Conservation (phyloP, 2,329 filamentous ascomycete species). For the Botrytis paeoniae region DNA sequence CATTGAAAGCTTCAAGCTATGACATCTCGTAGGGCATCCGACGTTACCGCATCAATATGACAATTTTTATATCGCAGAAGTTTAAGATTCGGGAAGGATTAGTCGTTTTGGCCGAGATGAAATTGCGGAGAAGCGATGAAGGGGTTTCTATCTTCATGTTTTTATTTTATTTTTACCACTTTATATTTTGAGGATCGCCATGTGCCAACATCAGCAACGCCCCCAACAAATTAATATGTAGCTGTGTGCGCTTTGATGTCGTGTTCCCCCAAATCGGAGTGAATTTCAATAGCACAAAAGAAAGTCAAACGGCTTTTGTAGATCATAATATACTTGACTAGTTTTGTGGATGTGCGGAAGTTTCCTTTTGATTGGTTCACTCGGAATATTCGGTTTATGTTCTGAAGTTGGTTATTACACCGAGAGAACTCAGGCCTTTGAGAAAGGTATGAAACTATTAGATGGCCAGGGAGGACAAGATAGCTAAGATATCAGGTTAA, state of each 20-base stretch:
- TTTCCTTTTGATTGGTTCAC: neutral
- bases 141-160: neutral
- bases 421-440: neutral
- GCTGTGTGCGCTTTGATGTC: slow-evolving; percentile 3
- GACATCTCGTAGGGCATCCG: neutral
- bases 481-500: neutral
- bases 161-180: neutral
- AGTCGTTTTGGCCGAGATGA: neutral
- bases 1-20: neutral
- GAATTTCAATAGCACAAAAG: neutral
- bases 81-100: neutral
- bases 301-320: slow-evolving; percentile 14
- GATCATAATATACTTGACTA: slow-evolving; percentile 15
- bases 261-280: slow-evolving; percentile 6
- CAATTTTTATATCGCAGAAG: neutral
- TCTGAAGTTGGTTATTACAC: neutral
- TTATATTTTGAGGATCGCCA: neutral
- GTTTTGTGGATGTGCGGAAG: neutral
- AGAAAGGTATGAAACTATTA: neutral
- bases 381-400: slow-evolving; percentile 1
- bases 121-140: neutral
- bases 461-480: neutral
- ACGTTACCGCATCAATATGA: neutral
- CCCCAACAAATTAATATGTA: slow-evolving; percentile 1
- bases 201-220: neutral